Evolutionary conservation across 257 asterid species (phyloP).

Genomic region (Lantana camara): DNA sequence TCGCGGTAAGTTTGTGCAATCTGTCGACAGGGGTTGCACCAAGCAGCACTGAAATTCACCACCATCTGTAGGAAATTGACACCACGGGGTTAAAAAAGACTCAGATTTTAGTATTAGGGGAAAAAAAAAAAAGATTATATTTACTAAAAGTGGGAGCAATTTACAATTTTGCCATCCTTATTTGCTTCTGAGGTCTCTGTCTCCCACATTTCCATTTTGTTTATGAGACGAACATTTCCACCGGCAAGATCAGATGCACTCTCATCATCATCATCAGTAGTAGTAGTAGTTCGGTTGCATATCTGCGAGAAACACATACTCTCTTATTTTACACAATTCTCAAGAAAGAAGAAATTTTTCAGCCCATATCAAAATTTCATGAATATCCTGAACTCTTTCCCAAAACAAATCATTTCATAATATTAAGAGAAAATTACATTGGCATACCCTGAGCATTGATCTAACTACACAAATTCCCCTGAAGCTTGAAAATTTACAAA

Average conservation of each 20-base stretch:
- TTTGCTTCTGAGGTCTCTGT: conserved; percentile 55
- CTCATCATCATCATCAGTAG: conserved; percentile 6
- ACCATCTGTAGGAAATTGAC: conserved; percentile 40
- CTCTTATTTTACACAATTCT: conserved; percentile 4
- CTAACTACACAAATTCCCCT: too few relatives aligned
- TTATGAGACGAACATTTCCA: conserved; percentile 53
- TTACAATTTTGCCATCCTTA: conserved; percentile 49
- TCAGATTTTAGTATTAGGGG: too few relatives aligned
- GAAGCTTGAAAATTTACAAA: too few relatives aligned
- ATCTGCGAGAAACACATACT: conserved; percentile 22
- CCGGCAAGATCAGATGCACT: conserved; percentile 37
- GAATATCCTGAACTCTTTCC: too few relatives aligned
- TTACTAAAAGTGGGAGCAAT: not conserved
- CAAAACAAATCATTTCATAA: too few relatives aligned
- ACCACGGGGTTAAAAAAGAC: not conserved
- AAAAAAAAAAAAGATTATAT: too few relatives aligned
- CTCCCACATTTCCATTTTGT: conserved; percentile 57
- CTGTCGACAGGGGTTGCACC: conserved; percentile 65
- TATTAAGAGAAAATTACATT: too few relatives aligned
- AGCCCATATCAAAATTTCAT: too few relatives aligned
- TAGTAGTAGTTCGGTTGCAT: conserved; percentile 22
- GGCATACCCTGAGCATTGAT: too few relatives aligned
- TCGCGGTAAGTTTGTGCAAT: conserved; percentile 52
- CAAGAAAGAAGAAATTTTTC: too few relatives aligned
- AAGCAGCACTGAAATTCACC: conserved; percentile 71